Percentiles rank a stretch among this genome's conserved stretches.
Conservation (phyloP, 2,329 filamentous ascomycete species). For the Beauveria sp. region DNA sequence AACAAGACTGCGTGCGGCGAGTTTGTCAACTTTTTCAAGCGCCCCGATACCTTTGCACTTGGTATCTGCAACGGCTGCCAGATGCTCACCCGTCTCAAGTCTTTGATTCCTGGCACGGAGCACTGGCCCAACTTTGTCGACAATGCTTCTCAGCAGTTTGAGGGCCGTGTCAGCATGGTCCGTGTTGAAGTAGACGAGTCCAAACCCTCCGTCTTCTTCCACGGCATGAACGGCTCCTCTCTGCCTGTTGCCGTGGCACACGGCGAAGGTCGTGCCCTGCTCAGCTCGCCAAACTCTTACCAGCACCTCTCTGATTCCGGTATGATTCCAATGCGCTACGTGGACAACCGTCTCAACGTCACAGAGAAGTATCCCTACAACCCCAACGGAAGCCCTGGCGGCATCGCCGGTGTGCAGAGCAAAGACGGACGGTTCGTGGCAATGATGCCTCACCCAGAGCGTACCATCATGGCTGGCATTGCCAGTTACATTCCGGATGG, state of each 20-base stretch:
- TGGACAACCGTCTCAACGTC: conserved; percentile 65
- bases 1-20: conserved; percentile 69
- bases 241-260: conserved; percentile 86
- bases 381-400: conserved; percentile 72
- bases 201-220: conserved; percentile 71
- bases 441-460: conserved; percentile 90
- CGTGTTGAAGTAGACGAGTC: conserved; percentile 57
- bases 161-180: conserved; percentile 78
- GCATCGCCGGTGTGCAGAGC: conserved; percentile 73
- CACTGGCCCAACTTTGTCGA: conserved; percentile 82
- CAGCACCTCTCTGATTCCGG: conserved; percentile 54
- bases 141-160: conserved; percentile 83
- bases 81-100: conserved; percentile 73
- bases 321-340: conserved; percentile 71
- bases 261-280: conserved; percentile 79
- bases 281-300: conserved; percentile 46
- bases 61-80: conserved; percentile 98
- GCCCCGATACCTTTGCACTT: conserved; percentile 82
- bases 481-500: conserved; percentile 62
- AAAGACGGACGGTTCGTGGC: conserved; percentile 74
- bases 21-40: conserved; percentile 78
- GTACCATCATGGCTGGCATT: conserved; percentile 75
- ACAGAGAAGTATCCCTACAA: conserved; percentile 86
- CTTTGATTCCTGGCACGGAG: conserved; percentile 76
- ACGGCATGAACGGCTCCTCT: conserved; percentile 75